phyloP scores from a whole-genome alignment of 202 grass and related monocot genomes.

The Panicum virgatum region DNA sequence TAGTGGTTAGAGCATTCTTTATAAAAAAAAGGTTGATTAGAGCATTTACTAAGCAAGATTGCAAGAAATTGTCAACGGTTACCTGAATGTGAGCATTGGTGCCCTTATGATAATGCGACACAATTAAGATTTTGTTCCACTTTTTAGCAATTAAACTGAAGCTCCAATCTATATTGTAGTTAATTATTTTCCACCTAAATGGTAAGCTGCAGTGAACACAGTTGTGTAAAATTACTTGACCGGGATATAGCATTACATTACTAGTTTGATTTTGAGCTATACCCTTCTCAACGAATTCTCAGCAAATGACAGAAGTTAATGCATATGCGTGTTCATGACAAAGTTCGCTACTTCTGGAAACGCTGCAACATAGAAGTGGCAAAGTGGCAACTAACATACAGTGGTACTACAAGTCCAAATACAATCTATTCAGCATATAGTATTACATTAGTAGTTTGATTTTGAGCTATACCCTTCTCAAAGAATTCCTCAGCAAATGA shows the following conservation, averaged over 20 bases:
- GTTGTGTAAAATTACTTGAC: neutral
- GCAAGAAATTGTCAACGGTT: neutral
- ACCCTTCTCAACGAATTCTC: neutral
- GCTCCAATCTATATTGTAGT: neutral
- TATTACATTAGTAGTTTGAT: neutral
- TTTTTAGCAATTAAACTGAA: neutral
- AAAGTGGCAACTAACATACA: conserved; percentile 1
- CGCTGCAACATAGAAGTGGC: conserved; percentile 1
- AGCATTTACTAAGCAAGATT: neutral
- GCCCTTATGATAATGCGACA: neutral
- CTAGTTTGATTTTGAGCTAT: neutral
- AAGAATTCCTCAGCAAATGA: neutral
- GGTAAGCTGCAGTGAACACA: neutral
- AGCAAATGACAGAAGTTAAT: neutral
- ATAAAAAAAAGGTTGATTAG: too few species aligned
- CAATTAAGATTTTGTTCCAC: neutral
- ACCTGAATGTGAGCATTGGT: neutral
- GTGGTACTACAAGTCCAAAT: neutral
- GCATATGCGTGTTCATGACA: neutral
- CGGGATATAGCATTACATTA: neutral
- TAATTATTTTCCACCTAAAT: neutral
- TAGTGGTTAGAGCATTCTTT: too few species aligned
- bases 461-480: neutral
- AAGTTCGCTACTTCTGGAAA: conserved; percentile 10
- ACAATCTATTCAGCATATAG: neutral